Base-by-base conservation (phyloP, 2,329 filamentous ascomycete species). In the Colletotrichum somersetense region DNA sequence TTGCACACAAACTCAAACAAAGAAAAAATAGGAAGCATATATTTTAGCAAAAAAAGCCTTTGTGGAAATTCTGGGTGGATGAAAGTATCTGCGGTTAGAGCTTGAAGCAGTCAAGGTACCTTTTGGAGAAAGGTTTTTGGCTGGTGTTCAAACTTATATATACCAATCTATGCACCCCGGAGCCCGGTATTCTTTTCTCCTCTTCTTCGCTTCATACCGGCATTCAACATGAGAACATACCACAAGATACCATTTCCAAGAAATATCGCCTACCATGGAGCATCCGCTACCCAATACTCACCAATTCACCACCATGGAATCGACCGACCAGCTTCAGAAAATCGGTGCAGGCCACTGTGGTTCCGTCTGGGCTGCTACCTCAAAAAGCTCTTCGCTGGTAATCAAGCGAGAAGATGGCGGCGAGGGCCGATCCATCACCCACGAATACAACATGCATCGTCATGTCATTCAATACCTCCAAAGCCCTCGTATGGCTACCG, bases 381-480 rank as follows among this genome's bases (percentile, higher is more conserved):
- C 48, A 30, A 20, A 33, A 11, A 18, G 16, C 7, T 38, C 40
- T 7, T 44, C 38, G 8, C 35, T 69, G 12, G 74, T 66, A 11
- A 63, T 75, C 18, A 75, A 76, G 63, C 56, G 73, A 10, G 75
- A 76, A 64, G 75, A 74, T 42, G 72, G 73, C 11, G 67, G 65
- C 1, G 68, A 64, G 11, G 72, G 72, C 8, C 66, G 73, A 2
- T 74, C 70, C 7, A 23, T 77, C 16, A 44, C 40, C 18, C 73
- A 76, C n/a, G 76, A 76, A 46, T 66, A 62, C 52, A 8, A 50
- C 11, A 67, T 75, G 8, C 73, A 75, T n/a, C 50, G 59, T 33
- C 62, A 66, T 10, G 26, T 68, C 20, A 18, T 64, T 20, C 40
- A 35, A 33, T 46, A 40, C 44, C 26, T 67, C 2, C 3, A 16